Evolutionary conservation across 2,329 filamentous ascomycete genomes (phyloP).

Genomic region (Verruconis gallopava): DNA sequence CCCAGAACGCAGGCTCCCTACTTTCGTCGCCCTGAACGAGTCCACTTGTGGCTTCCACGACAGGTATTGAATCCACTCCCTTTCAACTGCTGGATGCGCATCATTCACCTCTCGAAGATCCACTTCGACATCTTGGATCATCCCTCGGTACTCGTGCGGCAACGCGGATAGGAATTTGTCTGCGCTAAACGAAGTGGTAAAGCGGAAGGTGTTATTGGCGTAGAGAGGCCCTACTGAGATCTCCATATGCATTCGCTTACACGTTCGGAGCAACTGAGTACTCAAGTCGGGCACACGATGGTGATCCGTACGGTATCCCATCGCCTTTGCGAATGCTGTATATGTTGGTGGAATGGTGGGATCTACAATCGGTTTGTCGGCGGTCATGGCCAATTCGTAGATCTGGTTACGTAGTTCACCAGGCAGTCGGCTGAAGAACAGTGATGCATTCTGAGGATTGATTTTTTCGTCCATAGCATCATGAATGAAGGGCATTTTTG

Average conservation of each 20-base stretch:
- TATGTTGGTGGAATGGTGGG: conserved; percentile 3
- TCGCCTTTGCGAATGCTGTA: neutral
- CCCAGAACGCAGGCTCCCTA: conserved; percentile 18
- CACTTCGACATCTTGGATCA: conserved; percentile 24
- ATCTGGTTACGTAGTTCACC: conserved; percentile 14
- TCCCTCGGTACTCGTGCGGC: conserved; percentile 13
- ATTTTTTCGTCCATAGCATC: neutral
- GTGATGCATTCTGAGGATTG: conserved; percentile 6
- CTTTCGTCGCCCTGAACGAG: conserved; percentile 12
- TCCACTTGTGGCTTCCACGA: conserved; percentile 14
- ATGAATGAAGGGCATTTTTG: neutral
- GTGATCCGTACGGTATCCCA: neutral
- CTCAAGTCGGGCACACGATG: conserved; percentile 9
- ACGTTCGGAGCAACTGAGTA: conserved; percentile 22
- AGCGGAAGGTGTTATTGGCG: conserved; percentile 24
- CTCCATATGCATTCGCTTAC: conserved; percentile 23
- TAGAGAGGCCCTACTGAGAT: conserved; percentile 20
- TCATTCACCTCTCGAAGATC: conserved; percentile 20
- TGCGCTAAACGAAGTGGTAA: conserved; percentile 21
- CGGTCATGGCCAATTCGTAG: conserved; percentile 11
- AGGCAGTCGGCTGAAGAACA: conserved; percentile 13
- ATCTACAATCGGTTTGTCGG: conserved; percentile 11
- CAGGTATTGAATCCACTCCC: conserved; percentile 26
- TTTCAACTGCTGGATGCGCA: conserved; percentile 8
- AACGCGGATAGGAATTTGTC: conserved; percentile 20